phyloP scores from a whole-genome alignment of 2,329 filamentous ascomycete genomes.

The Fonsecaea monophora region DNA sequence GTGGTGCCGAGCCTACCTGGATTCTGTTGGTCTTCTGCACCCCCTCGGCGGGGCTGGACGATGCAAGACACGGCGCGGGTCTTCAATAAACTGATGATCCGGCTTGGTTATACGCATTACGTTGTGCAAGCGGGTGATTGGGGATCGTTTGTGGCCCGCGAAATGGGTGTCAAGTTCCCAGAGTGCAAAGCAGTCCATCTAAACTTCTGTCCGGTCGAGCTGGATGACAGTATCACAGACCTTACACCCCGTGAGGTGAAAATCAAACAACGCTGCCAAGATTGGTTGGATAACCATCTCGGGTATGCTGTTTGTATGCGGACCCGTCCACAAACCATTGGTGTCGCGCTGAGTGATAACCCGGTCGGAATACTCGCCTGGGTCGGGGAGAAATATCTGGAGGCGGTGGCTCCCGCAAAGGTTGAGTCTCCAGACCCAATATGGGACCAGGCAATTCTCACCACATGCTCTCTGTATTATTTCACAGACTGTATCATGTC shows the following conservation, averaged over 20 bases:
- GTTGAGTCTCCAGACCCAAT: constrained; percentile 6
- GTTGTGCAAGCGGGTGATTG: constrained; percentile 70
- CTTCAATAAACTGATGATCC: constrained; percentile 71
- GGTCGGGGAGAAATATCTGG: constrained; percentile 73
- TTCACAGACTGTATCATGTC: constrained; percentile 31
- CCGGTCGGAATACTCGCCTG: constrained; percentile 75
- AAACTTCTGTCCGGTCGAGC: constrained; percentile 58
- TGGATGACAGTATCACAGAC: constrained; percentile 8
- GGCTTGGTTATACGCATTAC: constrained; percentile 69
- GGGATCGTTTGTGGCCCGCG: constrained; percentile 69
- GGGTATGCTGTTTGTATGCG: constrained; percentile 55
- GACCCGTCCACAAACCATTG: constrained; percentile 75
- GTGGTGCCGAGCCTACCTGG: constrained; percentile 42
- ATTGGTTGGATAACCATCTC: constrained; percentile 31
- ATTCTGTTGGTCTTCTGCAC: constrained; percentile 41
- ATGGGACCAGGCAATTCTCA: constrained; percentile 30
- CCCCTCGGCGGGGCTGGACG: constrained; percentile 31
- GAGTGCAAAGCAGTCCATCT: constrained; percentile 66
- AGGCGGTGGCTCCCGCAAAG: constrained; percentile 22
- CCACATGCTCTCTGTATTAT: constrained; percentile 30
- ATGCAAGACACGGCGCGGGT: constrained; percentile 43
- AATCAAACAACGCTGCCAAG: constrained; percentile 20
- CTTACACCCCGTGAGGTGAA: constrained; percentile 22
- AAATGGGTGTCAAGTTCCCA: constrained; percentile 66
- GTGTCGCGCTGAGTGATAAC: constrained; percentile 71